These are phyloP conservation scores for Arabis hirsuta DNA, from an alignment of 345 rosid species.

Conservation along the genomic window DNA sequence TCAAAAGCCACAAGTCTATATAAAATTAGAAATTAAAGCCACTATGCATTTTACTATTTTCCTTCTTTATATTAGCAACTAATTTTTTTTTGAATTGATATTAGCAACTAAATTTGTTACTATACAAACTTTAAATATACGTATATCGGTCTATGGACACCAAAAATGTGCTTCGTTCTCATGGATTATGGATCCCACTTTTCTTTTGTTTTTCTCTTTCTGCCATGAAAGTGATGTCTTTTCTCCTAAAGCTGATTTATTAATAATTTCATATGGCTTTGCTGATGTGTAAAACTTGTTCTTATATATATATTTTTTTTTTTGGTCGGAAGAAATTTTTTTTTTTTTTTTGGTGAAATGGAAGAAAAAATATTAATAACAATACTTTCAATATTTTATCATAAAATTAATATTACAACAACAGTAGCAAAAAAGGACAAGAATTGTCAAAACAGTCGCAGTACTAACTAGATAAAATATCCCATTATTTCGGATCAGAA, in stretches of 20 bases:
- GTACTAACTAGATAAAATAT: slow-evolving; percentile 9
- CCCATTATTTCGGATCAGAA: neutral
- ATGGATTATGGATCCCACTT: slow-evolving; percentile 24
- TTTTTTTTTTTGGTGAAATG: too few relatives aligned
- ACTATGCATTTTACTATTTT: slow-evolving; percentile 15
- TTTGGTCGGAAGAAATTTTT: too few relatives aligned
- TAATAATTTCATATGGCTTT: neutral
- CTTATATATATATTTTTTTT: too few relatives aligned
- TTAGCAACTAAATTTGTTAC: neutral
- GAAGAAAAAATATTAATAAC: neutral
- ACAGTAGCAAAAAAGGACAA: neutral
- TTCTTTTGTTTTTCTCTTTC: neutral
- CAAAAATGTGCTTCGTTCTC: slow-evolving; percentile 28
- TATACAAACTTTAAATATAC: neutral
- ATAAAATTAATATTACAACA: neutral
- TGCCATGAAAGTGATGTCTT: slow-evolving; percentile 31
- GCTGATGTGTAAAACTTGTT: slow-evolving; percentile 21
- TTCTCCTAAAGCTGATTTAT: slow-evolving; percentile 31
- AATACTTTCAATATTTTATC: neutral
- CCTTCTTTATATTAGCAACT: neutral
- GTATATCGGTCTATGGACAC: neutral
- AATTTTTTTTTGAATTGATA: too few relatives aligned
- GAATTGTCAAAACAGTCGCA: slow-evolving; percentile 8
- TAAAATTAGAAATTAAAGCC: slow-evolving; percentile 22
- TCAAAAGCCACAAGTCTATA: slow-evolving; percentile 35